These are phyloP conservation scores for Alopecurus myosuroides DNA, from an alignment of 176 grass and related monocot species.

Conservation along the genomic window DNA sequence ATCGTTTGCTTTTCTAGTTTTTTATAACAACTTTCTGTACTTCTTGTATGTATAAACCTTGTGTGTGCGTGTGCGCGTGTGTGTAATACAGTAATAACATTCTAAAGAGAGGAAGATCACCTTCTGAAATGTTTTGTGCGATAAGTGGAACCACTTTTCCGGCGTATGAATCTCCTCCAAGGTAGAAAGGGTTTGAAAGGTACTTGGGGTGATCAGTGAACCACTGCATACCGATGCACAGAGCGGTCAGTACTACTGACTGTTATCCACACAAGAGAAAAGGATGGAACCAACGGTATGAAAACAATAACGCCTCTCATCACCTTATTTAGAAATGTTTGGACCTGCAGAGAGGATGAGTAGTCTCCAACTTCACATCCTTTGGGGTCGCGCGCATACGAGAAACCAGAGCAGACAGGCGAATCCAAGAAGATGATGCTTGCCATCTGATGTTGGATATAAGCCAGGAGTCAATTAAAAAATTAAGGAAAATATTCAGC, in stretches of 20 bases:
- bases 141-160: slow-evolving; percentile 47
- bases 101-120: slow-evolving; percentile 3
- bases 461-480: not conserved
- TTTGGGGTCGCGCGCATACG: slow-evolving; percentile 28
- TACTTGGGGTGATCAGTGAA: slow-evolving; percentile 38
- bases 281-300: no score
- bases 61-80: no score
- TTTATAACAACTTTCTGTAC: no score
- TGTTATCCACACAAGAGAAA: no score
- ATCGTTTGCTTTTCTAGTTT: no score
- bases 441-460: slow-evolving; percentile 16
- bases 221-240: slow-evolving; percentile 34
- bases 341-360: slow-evolving; percentile 33
- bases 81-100: no score
- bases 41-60: not conserved
- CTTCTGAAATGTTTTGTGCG: slow-evolving; percentile 36
- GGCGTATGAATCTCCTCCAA: slow-evolving; percentile 59
- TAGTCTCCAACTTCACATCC: slow-evolving; percentile 44
- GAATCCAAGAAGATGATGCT: slow-evolving; percentile 63
- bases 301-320: no score
- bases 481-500: not conserved
- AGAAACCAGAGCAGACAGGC: slow-evolving; percentile 65
- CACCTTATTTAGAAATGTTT: slow-evolving; percentile 56
- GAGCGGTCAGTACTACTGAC: not conserved
- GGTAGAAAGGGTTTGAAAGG: slow-evolving; percentile 50